Percentiles rank a stretch among this genome's conserved stretches.
phyloP scores from a whole-genome alignment of 2,329 filamentous ascomycete species.

The Mollisiaceae sp. region DNA sequence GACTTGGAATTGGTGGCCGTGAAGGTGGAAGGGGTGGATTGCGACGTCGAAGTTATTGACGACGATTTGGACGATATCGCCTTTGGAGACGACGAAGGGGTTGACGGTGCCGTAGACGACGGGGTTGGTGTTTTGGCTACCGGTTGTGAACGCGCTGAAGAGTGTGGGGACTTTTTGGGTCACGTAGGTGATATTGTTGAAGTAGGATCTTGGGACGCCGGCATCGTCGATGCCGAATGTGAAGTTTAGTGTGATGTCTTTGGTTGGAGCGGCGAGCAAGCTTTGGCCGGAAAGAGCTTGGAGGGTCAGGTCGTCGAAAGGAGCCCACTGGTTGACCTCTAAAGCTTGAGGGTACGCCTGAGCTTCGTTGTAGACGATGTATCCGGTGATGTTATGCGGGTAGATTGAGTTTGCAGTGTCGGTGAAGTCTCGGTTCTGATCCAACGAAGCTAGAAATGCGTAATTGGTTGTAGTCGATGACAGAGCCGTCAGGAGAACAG shows the following conservation, averaged over 20 bases:
- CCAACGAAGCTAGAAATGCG: slow-evolving; percentile 42
- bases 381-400: slow-evolving; percentile 59
- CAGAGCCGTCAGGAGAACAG: slow-evolving; percentile 49
- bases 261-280: slow-evolving; percentile 17
- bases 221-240: slow-evolving; percentile 26
- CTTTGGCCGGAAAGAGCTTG: slow-evolving; percentile 54
- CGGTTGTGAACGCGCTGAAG: slow-evolving; percentile 72
- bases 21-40: slow-evolving; percentile 57
- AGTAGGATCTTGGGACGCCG: slow-evolving; percentile 49
- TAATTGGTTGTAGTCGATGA: slow-evolving; percentile 43
- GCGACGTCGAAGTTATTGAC: slow-evolving; percentile 55
- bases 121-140: slow-evolving; percentile 53
- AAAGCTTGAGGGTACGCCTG: slow-evolving; percentile 55
- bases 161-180: slow-evolving; percentile 78
- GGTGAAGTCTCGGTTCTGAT: slow-evolving; percentile 53
- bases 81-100: slow-evolving; percentile 67
- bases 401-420: slow-evolving; percentile 53
- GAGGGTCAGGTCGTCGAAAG: slow-evolving; percentile 72
- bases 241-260: slow-evolving; percentile 29
- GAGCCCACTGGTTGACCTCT: slow-evolving; percentile 62
- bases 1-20: slow-evolving; percentile 59
- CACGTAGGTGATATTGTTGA: slow-evolving; percentile 80
- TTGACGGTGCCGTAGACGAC: slow-evolving; percentile 68
- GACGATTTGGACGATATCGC: slow-evolving; percentile 62
- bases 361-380: slow-evolving; percentile 59